Percentiles rank a stretch among this genome's conserved stretches.
Conservation (phyloP, 768 basidiomycete species). For the Vishniacozyma victoriae region DNA sequence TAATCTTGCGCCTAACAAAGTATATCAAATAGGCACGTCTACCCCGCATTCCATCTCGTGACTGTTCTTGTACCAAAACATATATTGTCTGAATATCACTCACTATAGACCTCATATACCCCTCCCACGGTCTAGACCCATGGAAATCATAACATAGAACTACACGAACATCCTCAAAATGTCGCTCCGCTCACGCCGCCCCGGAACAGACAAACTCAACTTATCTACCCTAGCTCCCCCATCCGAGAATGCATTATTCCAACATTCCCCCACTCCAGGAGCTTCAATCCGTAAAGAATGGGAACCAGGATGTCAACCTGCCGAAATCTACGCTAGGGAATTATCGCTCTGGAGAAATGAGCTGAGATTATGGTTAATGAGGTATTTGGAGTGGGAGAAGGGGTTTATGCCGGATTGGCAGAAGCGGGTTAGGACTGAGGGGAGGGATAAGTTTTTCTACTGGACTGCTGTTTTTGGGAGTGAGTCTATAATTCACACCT, state of each 20-base stretch:
- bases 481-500: conserved; percentile 17
- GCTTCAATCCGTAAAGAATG: conserved; percentile 20
- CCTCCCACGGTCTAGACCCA: too few relatives aligned
- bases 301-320: conserved; percentile 44
- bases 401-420: conserved; percentile 40
- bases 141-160: too few relatives aligned
- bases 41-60: too few relatives aligned
- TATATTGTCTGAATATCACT: too few relatives aligned
- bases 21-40: too few relatives aligned
- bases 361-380: conserved; percentile 27
- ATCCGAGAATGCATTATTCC: conserved; percentile 25
- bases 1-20: too few relatives aligned
- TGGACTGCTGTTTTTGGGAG: conserved; percentile 47
- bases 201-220: neutral
- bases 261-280: conserved; percentile 22
- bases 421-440: conserved; percentile 26
- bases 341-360: conserved; percentile 34
- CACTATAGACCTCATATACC: too few relatives aligned
- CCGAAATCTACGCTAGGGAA: conserved; percentile 38
- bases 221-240: neutral
- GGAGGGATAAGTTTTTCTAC: conserved; percentile 43
- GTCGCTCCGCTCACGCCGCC: neutral
- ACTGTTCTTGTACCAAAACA: too few relatives aligned
- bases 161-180: too few relatives aligned
- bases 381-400: conserved; percentile 31